Base-by-base conservation (phyloP, 352 stramenopile species). In the Globisporangium takayamanum region DNA sequence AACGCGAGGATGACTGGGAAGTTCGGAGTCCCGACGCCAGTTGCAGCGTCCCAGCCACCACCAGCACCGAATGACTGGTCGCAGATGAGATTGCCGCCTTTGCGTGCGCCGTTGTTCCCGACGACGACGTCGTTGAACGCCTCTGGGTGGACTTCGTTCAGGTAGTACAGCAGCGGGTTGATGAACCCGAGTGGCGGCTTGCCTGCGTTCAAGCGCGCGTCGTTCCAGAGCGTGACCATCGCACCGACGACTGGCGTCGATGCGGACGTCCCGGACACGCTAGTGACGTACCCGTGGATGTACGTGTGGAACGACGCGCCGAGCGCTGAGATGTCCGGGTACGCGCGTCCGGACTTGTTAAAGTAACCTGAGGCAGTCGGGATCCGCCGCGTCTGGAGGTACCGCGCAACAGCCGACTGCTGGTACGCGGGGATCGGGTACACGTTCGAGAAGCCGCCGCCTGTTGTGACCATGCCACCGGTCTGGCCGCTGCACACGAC, bases 201-300 rank as follows among this genome's bases (percentile, higher is more conserved):
- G 25, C 88, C 89, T 33, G 72, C 71, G 59, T 92, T 92, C 41
- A 95, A 61, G 1, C 86, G 80, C 5, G 72, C 64, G 45, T 95
- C 83, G 63, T 97, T 97, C 72, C 93, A 85, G 25, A 97, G 66
- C 44, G 84, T 90, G 11, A 97, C 73, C 70, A 97, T 93, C 10
- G 74, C 89, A 12, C 76, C 87, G 42, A 96, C 56, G 10, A 89
- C 82, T 2, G 91, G 91, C 0, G 88, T 90, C 3, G 89, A 94
- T 33, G 80, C 84, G 14, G 88, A 97, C 5, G 91, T 97, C 8
- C 91, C 85, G 11, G 80, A 91, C 5, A 92, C 79, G 0, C 61
- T 58, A 1, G 73, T 79, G 28, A 72, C 64, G 5, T 55, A 60
- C 0, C 69, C 77, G 50, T 87, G 69, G 48, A 93, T 75, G 33